These are phyloP conservation scores for Brassica incana DNA, from an alignment of 345 rosid species.

Conservation along the genomic window DNA sequence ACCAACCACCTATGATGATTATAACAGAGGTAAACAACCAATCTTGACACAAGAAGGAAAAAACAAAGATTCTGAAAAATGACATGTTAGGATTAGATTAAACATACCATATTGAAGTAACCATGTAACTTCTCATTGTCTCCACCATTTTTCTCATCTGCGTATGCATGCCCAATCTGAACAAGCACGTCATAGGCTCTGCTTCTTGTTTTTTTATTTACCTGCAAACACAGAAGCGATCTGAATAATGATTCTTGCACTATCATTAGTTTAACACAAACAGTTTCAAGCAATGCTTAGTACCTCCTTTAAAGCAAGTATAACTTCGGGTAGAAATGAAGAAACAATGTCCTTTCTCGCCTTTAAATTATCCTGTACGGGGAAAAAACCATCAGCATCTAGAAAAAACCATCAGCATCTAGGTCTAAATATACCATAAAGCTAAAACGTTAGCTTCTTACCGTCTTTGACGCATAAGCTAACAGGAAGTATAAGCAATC, in stretches of 20 bases:
- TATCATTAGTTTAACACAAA: constrained; percentile 4
- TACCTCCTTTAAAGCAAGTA: constrained; percentile 96
- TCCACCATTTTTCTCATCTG: constrained; percentile 87
- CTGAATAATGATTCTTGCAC: constrained; percentile 21
- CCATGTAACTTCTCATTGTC: constrained; percentile 67
- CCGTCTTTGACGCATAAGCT: constrained; percentile 63
- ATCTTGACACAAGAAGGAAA: not conserved
- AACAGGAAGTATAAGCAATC: constrained; percentile 82
- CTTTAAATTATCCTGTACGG: constrained; percentile 63
- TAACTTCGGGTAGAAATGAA: constrained; percentile 83
- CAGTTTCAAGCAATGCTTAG: constrained; percentile 22
- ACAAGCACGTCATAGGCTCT: constrained; percentile 94
- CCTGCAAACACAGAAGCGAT: constrained; percentile 48
- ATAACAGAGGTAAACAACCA: constrained; percentile 15
- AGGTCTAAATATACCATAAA: constrained; percentile 7
- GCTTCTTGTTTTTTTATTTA: constrained; percentile 85
- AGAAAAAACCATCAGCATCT: too few species aligned
- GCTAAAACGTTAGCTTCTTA: constrained; percentile 13
- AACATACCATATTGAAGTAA: constrained; percentile 75
- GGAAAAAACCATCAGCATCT: not conserved
- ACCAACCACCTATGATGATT: constrained; percentile 71
- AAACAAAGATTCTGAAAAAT: not conserved
- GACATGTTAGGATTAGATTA: constrained; percentile 4
- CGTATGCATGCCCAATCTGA: constrained; percentile 89
- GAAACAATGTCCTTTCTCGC: constrained; percentile 53